These are phyloP conservation scores for Tetracentron sinense DNA, from an alignment of 164 flowering plant genomes.

Conservation along the genomic window DNA sequence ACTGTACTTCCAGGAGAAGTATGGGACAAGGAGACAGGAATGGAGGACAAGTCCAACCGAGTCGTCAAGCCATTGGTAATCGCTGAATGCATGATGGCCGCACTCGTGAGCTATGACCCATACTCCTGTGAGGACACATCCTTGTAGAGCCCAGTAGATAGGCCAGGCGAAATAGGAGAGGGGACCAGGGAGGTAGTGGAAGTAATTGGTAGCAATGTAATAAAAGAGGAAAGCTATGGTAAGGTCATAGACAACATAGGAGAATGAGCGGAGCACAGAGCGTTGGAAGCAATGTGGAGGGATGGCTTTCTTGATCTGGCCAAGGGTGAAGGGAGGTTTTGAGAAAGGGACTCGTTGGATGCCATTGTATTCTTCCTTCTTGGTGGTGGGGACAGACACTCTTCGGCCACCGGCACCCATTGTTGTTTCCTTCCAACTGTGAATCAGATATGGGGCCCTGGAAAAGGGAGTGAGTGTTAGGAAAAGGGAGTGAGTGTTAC, in stretches of 20 bases:
- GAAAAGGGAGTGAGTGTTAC: too few species aligned
- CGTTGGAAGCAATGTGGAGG: slow-evolving; percentile 66
- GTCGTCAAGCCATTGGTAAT: too few species aligned
- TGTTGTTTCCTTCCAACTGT: not conserved
- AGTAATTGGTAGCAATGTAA: slow-evolving; percentile 37
- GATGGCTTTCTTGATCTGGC: slow-evolving; percentile 57
- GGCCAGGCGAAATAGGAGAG: slow-evolving; percentile 49
- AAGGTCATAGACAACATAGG: slow-evolving; percentile 45
- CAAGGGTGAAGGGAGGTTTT: slow-evolving; percentile 47
- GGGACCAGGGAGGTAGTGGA: slow-evolving; percentile 41
- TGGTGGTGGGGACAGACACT: slow-evolving; percentile 27
- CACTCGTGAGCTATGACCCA: slow-evolving; percentile 73
- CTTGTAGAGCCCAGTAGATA: slow-evolving; percentile 42
- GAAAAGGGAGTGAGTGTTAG: too few species aligned
- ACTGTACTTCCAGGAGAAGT: too few species aligned
- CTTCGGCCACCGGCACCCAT: slow-evolving; percentile 54
- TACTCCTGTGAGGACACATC: slow-evolving; percentile 48
- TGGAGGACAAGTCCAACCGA: slow-evolving; percentile 57
- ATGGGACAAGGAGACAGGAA: slow-evolving; percentile 53
- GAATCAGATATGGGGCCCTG: too few species aligned
- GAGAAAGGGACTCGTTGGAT: slow-evolving; percentile 35
- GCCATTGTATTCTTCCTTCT: slow-evolving; percentile 22
- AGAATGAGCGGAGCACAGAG: slow-evolving; percentile 47
- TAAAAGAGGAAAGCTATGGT: slow-evolving; percentile 33
- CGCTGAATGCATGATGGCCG: slow-evolving; percentile 70